Conservation (phyloP, 306 rosid species). For the Vachellia collinsii region DNA sequence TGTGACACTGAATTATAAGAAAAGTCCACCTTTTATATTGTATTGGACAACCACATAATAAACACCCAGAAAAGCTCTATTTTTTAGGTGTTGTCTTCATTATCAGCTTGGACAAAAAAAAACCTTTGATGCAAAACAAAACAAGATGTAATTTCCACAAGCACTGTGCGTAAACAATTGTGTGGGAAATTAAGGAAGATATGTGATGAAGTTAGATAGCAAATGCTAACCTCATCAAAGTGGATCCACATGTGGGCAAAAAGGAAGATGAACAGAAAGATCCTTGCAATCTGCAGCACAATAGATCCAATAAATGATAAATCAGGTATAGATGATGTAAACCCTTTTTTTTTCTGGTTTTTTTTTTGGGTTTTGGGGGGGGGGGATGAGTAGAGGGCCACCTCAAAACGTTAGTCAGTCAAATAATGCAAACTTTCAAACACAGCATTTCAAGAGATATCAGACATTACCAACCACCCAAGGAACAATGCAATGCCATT, state of each 20-base stretch:
- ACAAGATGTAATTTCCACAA: neutral
- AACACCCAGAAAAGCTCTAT: neutral
- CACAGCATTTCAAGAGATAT: neutral
- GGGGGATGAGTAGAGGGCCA: neutral
- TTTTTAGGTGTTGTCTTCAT: no score
- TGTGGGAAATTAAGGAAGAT: neutral
- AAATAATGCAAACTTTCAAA: neutral
- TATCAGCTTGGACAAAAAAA: neutral
- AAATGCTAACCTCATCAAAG: slow-evolving; percentile 65
- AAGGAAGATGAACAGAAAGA: slow-evolving; percentile 62
- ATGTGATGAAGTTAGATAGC: slow-evolving; percentile 1
- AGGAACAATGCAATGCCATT: slow-evolving; percentile 73
- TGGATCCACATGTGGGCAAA: slow-evolving; percentile 58
- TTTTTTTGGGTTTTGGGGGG: neutral
- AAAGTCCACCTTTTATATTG: neutral
- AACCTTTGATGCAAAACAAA: neutral
- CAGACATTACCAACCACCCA: slow-evolving; percentile 76
- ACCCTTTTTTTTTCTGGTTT: no score
- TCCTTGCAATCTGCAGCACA: slow-evolving; percentile 64
- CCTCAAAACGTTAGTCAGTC: neutral
- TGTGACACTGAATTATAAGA: neutral
- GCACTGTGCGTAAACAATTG: neutral
- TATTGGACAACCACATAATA: neutral
- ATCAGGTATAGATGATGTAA: neutral
- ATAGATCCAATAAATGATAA: neutral